phyloP scores from a whole-genome alignment of 805 yeast genomes.

The Starmerella tilneyi region DNA sequence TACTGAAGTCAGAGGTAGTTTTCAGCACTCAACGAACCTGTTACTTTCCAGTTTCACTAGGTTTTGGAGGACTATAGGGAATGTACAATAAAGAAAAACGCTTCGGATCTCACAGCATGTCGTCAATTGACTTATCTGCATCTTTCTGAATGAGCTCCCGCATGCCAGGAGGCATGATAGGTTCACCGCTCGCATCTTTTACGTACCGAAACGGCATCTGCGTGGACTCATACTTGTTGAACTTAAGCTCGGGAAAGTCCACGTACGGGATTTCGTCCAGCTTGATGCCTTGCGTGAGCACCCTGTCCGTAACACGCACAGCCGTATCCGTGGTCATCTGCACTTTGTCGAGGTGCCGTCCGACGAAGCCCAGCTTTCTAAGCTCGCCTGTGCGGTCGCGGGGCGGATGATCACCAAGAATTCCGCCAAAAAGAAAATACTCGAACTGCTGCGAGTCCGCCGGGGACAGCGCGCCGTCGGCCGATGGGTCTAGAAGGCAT shows the following conservation, averaged over 20 bases:
- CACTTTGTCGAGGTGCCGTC: slow-evolving; percentile 73
- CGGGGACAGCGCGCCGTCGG: slow-evolving; percentile 62
- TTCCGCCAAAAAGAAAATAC: slow-evolving; percentile 93
- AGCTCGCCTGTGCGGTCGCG: slow-evolving; percentile 89
- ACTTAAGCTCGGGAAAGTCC: slow-evolving; percentile 89
- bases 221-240: slow-evolving; percentile 78
- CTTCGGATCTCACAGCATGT: no score
- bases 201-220: slow-evolving; percentile 97
- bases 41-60: no score
- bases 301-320: slow-evolving; percentile 76
- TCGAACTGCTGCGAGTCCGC: slow-evolving; percentile 57
- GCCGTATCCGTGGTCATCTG: slow-evolving; percentile 99
- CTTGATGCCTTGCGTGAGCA: slow-evolving; percentile 45
- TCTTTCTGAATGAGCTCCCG: slow-evolving; percentile 72
- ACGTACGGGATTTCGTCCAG: slow-evolving; percentile 73
- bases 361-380: slow-evolving; percentile 74
- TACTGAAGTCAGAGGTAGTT: no score
- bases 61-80: not conserved
- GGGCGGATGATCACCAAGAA: slow-evolving; percentile 77
- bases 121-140: slow-evolving; percentile 50
- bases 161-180: slow-evolving; percentile 91
- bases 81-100: no score
- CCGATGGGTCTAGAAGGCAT: slow-evolving; percentile 85
- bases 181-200: slow-evolving; percentile 49
- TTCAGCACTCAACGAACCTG: no score